A percentile compares a stretch with the other conserved stretches of the same genome.
These are phyloP conservation scores for Ilex aquifolium DNA, from an alignment of 257 asterid genomes.

Conservation along the genomic window DNA sequence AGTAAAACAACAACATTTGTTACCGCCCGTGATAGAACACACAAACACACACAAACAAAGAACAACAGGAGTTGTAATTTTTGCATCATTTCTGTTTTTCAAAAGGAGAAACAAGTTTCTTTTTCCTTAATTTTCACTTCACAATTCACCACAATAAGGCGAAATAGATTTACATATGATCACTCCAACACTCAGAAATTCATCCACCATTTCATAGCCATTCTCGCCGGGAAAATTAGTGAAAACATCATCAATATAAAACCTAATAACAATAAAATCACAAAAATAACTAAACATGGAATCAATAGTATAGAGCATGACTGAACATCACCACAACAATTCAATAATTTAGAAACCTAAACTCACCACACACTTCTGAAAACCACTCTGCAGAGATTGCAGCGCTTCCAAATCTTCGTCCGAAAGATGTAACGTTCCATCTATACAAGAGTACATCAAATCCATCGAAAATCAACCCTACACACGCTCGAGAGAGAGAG, in stretches of 20 bases:
- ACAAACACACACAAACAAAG: too few relatives aligned
- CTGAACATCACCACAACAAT: not conserved
- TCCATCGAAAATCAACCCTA: not conserved
- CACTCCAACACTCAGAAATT: not conserved
- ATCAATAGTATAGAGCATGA: not conserved
- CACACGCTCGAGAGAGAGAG: not conserved
- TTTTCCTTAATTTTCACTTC: too few relatives aligned
- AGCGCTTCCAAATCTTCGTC: constrained; percentile 64
- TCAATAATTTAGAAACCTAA: not conserved
- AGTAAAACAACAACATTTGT: too few relatives aligned
- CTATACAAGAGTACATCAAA: constrained; percentile 24
- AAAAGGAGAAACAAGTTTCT: too few relatives aligned
- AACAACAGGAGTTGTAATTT: too few relatives aligned
- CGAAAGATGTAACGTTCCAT: constrained; percentile 38
- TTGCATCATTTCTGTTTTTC: too few relatives aligned
- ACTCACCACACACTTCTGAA: constrained; percentile 86
- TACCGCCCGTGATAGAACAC: too few relatives aligned
- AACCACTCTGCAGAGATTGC: constrained; percentile 46
- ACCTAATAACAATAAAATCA: not conserved
- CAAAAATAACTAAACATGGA: not conserved
- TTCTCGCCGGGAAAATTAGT: not conserved
- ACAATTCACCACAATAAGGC: too few relatives aligned
- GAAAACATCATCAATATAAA: not conserved
- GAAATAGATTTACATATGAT: too few relatives aligned
- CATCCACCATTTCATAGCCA: not conserved